These are phyloP conservation scores for Anacardium occidentale DNA, from an alignment of 345 rosid species.

Conservation along the genomic window DNA sequence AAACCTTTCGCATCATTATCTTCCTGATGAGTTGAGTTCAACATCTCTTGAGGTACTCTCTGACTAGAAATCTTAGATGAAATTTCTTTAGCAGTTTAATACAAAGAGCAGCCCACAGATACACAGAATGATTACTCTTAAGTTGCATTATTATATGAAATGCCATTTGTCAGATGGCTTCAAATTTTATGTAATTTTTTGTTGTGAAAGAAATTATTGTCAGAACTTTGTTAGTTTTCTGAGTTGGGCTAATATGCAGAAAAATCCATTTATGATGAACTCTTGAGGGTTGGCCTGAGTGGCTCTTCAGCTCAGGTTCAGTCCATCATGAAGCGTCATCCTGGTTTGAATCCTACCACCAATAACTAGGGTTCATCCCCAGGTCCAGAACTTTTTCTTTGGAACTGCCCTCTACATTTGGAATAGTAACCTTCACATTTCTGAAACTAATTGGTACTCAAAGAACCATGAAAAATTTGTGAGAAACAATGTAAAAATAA, in stretches of 20 bases:
- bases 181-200: neutral
- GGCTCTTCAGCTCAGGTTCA: slow-evolving; percentile 5
- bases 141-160: slow-evolving; percentile 4
- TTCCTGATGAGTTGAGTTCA: slow-evolving; percentile 66
- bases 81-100: slow-evolving; percentile 3
- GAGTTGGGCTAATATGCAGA: slow-evolving; percentile 2
- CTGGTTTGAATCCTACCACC: neutral
- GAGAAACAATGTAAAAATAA: neutral
- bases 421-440: neutral
- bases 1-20: slow-evolving; percentile 43
- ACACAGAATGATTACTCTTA: slow-evolving; percentile 8
- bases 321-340: neutral
- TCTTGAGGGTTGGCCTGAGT: neutral
- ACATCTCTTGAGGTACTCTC: slow-evolving; percentile 73
- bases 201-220: slow-evolving; percentile 9
- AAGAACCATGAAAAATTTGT: neutral
- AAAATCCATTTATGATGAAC: neutral
- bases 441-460: slow-evolving; percentile 3
- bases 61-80: slow-evolving; percentile 10
- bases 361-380: neutral
- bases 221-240: slow-evolving; percentile 6
- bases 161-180: slow-evolving; percentile 11
- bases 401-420: neutral
- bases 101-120: neutral
- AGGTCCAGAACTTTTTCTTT: neutral